These are phyloP conservation scores for Mucor indicus DNA, from an alignment of 371 early-diverging fungal genomes.

Conservation along the genomic window DNA sequence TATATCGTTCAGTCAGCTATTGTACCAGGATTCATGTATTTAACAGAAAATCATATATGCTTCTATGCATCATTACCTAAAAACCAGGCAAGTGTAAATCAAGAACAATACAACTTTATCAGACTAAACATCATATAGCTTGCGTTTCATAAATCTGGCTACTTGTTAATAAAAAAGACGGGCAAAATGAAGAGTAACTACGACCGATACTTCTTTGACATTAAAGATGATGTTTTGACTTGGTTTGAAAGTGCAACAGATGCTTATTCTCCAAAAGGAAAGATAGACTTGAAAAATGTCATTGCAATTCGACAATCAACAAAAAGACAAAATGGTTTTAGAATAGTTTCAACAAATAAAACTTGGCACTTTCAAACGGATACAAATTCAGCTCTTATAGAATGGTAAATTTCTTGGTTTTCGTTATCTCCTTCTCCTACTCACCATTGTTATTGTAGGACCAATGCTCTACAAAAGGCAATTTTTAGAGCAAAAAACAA, in stretches of 20 bases:
- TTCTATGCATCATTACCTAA: slow-evolving; percentile 69
- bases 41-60: slow-evolving; percentile 67
- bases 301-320: slow-evolving; percentile 50
- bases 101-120: not conserved
- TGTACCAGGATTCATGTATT: slow-evolving; percentile 68
- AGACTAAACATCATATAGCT: slow-evolving; percentile 25
- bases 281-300: slow-evolving; percentile 68
- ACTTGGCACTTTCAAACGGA: slow-evolving; percentile 59
- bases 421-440: not conserved
- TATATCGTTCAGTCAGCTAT: slow-evolving; percentile 69
- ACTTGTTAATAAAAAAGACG: slow-evolving; percentile 50
- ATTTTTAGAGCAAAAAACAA: slow-evolving; percentile 62
- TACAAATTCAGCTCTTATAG: slow-evolving; percentile 45
- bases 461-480: slow-evolving; percentile 59
- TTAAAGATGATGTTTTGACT: slow-evolving; percentile 61
- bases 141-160: slow-evolving; percentile 61
- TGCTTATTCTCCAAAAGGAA: slow-evolving; percentile 66
- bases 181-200: slow-evolving; percentile 38
- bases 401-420: slow-evolving; percentile 40
- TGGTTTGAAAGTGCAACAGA: slow-evolving; percentile 65
- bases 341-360: slow-evolving; percentile 51
- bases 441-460: slow-evolving; percentile 24
- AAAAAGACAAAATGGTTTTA: slow-evolving; percentile 52
- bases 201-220: slow-evolving; percentile 67
- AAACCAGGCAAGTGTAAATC: slow-evolving; percentile 34